Evolutionary conservation across 805 yeast species (phyloP), one percentile per base, ranked within the genome.

Genomic region (Hanseniaspora pseudoguilliermondii): DNA sequence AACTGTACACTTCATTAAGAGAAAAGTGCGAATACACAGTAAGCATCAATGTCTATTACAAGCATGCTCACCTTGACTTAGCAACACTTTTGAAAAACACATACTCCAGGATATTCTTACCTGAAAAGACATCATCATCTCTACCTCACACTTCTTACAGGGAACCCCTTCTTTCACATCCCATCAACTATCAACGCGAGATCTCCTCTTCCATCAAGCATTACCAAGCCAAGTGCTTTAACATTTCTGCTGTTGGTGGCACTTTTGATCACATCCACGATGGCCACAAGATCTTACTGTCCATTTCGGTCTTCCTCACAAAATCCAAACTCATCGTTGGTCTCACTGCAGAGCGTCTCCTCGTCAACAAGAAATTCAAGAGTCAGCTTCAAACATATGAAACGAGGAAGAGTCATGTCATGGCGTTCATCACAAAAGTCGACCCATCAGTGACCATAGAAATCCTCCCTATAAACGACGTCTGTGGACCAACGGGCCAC

Each of bases 221-320:
- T 2, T 60, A 61, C 21, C 64, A 61, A 18, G 63, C 62, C 23
- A 62, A 65, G 10, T 54, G 60, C 3, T 73, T 69, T 57, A 57
- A 60, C 18, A 73, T 74, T 5, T 62, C 67, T 29, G 91, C 96
- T 0, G 82, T 91, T 1, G 98, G 98, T 0, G 99, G 99, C 0
- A 93, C 98, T 0, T 93, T 93, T 71, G 99, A 93, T 65, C 97
- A 93, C 69, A 65, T 93, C 39, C 99, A 93, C 63, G 95, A 85
- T 64, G 99, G 97, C 0, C 99, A 93, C 69, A 87, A 86, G 66
- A 83, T 93, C 32, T 72, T 93, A 29, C 73, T 93, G 95, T 0
- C 79, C 81, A 0, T 88, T 81, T 63, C 60, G 86, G 8, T 74
- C 95, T 0, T 62, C 68, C 2, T 41, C n/a, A 41, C 44, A 13